Percentiles rank a stretch among this genome's conserved stretches.
Evolutionary conservation across 768 basidiomycete genomes (phyloP).

Genomic region (Lactarius psammicola): DNA sequence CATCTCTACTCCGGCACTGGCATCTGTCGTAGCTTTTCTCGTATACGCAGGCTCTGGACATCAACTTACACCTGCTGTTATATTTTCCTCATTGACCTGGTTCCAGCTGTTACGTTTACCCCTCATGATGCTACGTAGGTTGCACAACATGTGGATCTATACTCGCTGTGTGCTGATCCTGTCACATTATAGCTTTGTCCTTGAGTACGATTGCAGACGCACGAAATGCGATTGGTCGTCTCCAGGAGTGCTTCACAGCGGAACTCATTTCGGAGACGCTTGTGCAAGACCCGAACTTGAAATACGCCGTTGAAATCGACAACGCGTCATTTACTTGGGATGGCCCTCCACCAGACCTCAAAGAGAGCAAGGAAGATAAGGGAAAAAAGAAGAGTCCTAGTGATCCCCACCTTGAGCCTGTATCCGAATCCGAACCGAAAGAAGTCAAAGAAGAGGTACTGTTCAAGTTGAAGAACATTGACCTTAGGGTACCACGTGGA

Average conservation of each 20-base stretch:
- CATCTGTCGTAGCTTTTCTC: slow-evolving; percentile 76
- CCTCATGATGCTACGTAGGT: slow-evolving; percentile 64
- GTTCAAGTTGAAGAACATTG: slow-evolving; percentile 66
- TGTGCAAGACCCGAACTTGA: slow-evolving; percentile 50
- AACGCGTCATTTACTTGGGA: slow-evolving; percentile 88
- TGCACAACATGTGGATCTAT: background rate
- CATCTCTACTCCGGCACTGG: slow-evolving; percentile 71
- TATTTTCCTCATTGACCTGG: slow-evolving; percentile 83
- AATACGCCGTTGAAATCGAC: slow-evolving; percentile 62
- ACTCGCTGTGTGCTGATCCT: background rate
- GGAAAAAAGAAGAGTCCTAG: slow-evolving; percentile 21
- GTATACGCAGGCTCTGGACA: slow-evolving; percentile 77
- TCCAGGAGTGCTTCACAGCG: slow-evolving; percentile 80
- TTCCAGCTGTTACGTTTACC: slow-evolving; percentile 84
- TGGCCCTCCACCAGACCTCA: slow-evolving; percentile 55
- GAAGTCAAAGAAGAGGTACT: slow-evolving; percentile 39
- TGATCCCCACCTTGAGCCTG: slow-evolving; percentile 15
- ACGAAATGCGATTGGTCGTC: slow-evolving; percentile 69
- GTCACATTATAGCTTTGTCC: slow-evolving; percentile 50
- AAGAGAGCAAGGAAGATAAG: slow-evolving; percentile 33
- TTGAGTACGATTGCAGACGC: slow-evolving; percentile 85
- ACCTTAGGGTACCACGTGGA: slow-evolving; percentile 69
- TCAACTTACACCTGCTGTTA: slow-evolving; percentile 59
- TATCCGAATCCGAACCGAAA: slow-evolving; percentile 28
- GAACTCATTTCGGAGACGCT: slow-evolving; percentile 66